A percentile compares a stretch with the other conserved stretches of the same genome.
These are phyloP conservation scores for Houttuynia cordata DNA, from an alignment of 164 flowering plant genomes.

Conservation along the genomic window DNA sequence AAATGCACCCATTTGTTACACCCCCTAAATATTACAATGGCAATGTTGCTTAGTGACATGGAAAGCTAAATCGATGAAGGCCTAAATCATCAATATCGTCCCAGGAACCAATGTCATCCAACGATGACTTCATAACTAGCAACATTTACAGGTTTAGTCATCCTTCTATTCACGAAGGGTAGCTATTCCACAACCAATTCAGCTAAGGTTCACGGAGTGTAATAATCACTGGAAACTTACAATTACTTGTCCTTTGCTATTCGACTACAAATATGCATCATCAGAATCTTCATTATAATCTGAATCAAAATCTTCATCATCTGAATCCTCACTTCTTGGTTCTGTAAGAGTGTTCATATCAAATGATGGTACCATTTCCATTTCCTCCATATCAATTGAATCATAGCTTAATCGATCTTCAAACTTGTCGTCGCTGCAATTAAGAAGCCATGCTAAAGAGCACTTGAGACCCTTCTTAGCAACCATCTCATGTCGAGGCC, in stretches of 20 bases:
- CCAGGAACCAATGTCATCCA: background rate
- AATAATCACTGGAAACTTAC: background rate
- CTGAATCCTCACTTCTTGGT: slow-evolving; percentile 27
- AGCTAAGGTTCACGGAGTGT: background rate
- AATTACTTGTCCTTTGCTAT: background rate
- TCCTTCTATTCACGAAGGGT: background rate
- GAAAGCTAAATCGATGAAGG: too few species aligned
- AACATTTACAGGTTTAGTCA: too few species aligned
- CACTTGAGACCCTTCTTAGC: slow-evolving; percentile 57
- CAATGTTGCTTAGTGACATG: too few species aligned
- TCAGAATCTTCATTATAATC: slow-evolving; percentile 35
- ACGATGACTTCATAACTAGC: background rate
- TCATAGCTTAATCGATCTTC: slow-evolving; percentile 68
- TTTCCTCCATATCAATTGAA: slow-evolving; percentile 64
- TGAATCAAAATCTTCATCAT: slow-evolving; percentile 20
- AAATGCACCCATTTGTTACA: too few species aligned
- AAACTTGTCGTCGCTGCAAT: slow-evolving; percentile 77
- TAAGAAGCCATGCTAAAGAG: slow-evolving; percentile 86
- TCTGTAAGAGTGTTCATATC: slow-evolving; percentile 50
- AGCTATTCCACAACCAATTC: too few species aligned
- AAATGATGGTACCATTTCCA: slow-evolving; percentile 60
- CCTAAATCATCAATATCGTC: background rate
- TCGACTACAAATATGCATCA: background rate
- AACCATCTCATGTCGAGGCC: slow-evolving; percentile 56
- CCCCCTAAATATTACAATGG: too few species aligned